These are phyloP conservation scores for Gleditsia sinensis DNA, from an alignment of 306 rosid genomes.

Conservation along the genomic window DNA sequence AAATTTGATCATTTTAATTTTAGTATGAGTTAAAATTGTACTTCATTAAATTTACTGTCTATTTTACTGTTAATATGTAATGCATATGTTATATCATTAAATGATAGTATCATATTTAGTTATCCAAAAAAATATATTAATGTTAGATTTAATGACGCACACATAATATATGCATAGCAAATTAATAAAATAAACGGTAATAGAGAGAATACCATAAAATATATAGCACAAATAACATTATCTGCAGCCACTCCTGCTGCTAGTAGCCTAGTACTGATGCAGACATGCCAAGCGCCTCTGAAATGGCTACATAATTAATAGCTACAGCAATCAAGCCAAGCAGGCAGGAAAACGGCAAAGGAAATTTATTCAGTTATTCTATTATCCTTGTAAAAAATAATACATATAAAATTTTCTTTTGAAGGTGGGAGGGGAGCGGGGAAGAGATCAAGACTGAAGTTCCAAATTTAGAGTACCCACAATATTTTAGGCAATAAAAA, in stretches of 20 bases:
- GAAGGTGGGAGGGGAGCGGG: too few species aligned
- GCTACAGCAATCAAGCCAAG: slow-evolving; percentile 46
- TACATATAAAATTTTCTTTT: not conserved
- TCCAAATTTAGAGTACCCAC: not conserved
- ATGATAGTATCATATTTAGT: too few species aligned
- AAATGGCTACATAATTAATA: slow-evolving; percentile 80
- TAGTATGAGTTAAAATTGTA: too few species aligned
- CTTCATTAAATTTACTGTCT: too few species aligned
- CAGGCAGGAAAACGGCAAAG: slow-evolving; percentile 5
- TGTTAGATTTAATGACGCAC: too few species aligned
- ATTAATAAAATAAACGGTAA: too few species aligned
- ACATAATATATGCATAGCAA: too few species aligned
- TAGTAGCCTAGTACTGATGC: slow-evolving; percentile 66
- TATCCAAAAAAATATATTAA: too few species aligned
- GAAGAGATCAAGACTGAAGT: not conserved
- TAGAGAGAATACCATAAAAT: slow-evolving; percentile 68
- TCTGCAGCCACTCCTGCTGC: slow-evolving; percentile 88
- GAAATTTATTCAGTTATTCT: slow-evolving; percentile 24
- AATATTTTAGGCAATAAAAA: not conserved
- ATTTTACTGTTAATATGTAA: too few species aligned
- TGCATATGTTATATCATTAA: too few species aligned
- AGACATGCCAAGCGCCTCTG: slow-evolving; percentile 65
- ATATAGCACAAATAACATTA: slow-evolving; percentile 72
- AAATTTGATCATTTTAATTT: too few species aligned
- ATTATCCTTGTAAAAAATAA: not conserved